Percentiles rank a stretch among this genome's conserved stretches.
Evolutionary conservation across 1,284 basidiomycete species (phyloP).

Genomic region (Boletus smithii): DNA sequence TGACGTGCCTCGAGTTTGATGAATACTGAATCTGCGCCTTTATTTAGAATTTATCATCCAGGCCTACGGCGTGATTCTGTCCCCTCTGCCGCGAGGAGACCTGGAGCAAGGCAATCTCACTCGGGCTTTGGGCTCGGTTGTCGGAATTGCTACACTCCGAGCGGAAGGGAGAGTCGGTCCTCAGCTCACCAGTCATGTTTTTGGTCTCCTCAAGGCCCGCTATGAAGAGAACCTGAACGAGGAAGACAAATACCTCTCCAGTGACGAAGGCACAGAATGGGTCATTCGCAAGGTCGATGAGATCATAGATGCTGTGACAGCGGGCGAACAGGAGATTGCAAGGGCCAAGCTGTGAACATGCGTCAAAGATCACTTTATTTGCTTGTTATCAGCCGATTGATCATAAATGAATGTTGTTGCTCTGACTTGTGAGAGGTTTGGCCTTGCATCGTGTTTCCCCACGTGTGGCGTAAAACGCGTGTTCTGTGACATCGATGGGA

Average conservation of each 20-base stretch:
- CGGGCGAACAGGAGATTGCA: conserved; percentile 42
- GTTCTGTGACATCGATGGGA: conserved; percentile 25
- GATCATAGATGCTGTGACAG: conserved; percentile 67
- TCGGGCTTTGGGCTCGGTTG: conserved; percentile 82
- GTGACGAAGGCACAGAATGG: conserved; percentile 92
- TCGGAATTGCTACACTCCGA: conserved; percentile 88
- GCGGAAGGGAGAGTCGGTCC: conserved; percentile 88
- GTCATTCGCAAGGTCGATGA: conserved; percentile 84
- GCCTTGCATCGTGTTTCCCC: conserved; percentile 33
- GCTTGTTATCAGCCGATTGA: conserved; percentile 33
- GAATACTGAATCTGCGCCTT: conserved; percentile 26
- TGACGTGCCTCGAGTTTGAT: conserved; percentile 37
- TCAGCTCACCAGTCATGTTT: conserved; percentile 89
- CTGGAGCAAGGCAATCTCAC: conserved; percentile 78
- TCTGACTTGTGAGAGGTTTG: conserved; percentile 21
- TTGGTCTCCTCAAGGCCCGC: conserved; percentile 87
- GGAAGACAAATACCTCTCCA: conserved; percentile 84
- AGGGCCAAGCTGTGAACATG: conserved; percentile 60
- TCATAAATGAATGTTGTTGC: conserved; percentile 24
- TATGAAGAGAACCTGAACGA: conserved; percentile 53
- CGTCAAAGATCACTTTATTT: conserved; percentile 20
- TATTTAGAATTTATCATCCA: conserved; percentile 87
- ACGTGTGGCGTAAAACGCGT: conserved; percentile 35
- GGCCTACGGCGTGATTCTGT: conserved; percentile 84
- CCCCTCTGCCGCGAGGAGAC: conserved; percentile 66